Percentiles rank a stretch among this genome's conserved stretches.
Conservation (phyloP, 1,139 yeast species). For the Protomyces macrosporus region DNA sequence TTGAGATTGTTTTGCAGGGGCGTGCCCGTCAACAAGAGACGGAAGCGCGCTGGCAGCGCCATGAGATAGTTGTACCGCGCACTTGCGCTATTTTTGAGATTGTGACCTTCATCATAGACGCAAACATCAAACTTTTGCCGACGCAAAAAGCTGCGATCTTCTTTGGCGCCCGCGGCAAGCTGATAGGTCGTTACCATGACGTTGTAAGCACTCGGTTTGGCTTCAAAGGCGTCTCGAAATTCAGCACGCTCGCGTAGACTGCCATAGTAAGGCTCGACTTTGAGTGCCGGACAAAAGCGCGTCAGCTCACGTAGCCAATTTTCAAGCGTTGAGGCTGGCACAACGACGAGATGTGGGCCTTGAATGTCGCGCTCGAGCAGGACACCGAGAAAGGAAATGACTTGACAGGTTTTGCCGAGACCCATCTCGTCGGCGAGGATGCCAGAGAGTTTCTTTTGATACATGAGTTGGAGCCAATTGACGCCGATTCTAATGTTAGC, state of each 20-base stretch:
- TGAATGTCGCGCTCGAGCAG: constrained; percentile 56
- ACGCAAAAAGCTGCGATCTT: constrained; percentile 73
- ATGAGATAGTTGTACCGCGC: constrained; percentile 83
- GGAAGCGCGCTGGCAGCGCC: constrained; percentile 72
- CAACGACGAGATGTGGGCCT: constrained; percentile 77
- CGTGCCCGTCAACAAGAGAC: constrained; percentile 88
- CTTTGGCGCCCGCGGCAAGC: constrained; percentile 79
- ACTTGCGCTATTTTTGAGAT: constrained; percentile 81
- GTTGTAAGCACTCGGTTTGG: constrained; percentile 44
- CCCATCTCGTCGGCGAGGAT: constrained; percentile 79
- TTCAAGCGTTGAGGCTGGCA: constrained; percentile 93
- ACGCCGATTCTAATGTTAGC: constrained; percentile 56
- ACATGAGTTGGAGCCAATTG: constrained; percentile 82
- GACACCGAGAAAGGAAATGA: constrained; percentile 84
- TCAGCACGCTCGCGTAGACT: constrained; percentile 78
- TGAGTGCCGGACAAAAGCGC: constrained; percentile 72
- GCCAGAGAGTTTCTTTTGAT: constrained; percentile 74
- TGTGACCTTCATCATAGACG: constrained; percentile 96
- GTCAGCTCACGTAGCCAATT: constrained; percentile 95
- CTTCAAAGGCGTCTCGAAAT: constrained; percentile 61
- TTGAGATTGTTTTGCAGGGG: constrained; percentile 89
- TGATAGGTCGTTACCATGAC: constrained; percentile 92
- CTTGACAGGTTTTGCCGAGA: constrained; percentile 92
- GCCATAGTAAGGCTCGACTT: constrained; percentile 91
- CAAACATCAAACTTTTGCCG: constrained; percentile 74